Conservation (phyloP, 148 eudicot species). For the Spergularia bocconei region DNA sequence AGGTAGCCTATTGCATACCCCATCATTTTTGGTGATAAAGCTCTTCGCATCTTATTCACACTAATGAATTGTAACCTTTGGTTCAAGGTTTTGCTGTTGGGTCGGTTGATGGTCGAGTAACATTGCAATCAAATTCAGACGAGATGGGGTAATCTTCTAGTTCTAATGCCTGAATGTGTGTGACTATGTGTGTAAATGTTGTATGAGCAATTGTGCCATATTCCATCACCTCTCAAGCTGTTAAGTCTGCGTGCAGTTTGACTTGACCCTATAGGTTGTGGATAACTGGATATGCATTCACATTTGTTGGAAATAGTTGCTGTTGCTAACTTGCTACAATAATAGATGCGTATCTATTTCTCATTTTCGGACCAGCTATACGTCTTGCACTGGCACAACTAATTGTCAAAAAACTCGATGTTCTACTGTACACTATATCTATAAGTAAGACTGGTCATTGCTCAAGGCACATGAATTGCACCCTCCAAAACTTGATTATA, state of each 20-base stretch:
- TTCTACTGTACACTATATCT: neutral
- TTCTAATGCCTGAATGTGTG: constrained; percentile 3
- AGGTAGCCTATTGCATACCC: constrained; percentile 38
- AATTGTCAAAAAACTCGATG: neutral
- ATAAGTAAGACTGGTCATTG: neutral
- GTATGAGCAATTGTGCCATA: neutral
- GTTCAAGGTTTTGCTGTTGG: constrained; percentile 79
- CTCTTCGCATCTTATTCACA: neutral
- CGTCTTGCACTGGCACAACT: neutral
- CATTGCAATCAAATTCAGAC: constrained; percentile 50
- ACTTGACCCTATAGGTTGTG: neutral
- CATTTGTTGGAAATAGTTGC: neutral
- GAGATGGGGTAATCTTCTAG: constrained; percentile 53
- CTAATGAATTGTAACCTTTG: constrained; percentile 6
- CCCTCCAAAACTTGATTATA: neutral
- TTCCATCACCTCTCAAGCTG: neutral
- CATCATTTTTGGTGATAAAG: neutral
- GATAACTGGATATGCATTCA: neutral
- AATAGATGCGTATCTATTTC: neutral
- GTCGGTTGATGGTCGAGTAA: constrained; percentile 80
- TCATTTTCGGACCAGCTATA: neutral
- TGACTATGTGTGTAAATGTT: neutral
- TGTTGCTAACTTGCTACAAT: neutral
- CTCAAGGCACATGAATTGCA: neutral
- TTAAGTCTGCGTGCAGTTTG: neutral